Conservation (phyloP, 2,329 filamentous ascomycete species). For the Juglanconis juglandina region DNA sequence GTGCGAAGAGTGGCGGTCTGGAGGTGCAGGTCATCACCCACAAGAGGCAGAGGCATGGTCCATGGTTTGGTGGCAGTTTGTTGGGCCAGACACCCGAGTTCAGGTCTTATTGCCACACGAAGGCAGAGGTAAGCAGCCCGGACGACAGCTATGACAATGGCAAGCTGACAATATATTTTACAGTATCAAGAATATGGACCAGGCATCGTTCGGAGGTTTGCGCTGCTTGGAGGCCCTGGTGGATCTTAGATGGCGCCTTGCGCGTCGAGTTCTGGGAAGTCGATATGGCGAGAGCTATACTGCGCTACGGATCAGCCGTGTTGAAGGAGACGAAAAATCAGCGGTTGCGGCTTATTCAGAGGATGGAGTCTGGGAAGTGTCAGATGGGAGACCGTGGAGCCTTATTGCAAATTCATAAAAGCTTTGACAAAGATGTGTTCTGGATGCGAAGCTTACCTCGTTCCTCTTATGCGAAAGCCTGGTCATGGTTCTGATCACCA, state of each 20-base stretch:
- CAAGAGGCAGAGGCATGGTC: slow-evolving; percentile 94
- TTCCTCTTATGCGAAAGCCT: too few species aligned
- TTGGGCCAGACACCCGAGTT: slow-evolving; percentile 97
- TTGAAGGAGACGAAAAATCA: neutral
- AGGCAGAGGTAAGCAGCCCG: slow-evolving; percentile 57
- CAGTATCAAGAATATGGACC: slow-evolving; percentile 95
- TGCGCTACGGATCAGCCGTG: neutral
- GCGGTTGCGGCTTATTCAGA: neutral
- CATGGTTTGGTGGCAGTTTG: slow-evolving; percentile 97
- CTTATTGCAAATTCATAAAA: neutral
- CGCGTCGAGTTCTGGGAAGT: neutral
- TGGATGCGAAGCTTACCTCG: too few species aligned
- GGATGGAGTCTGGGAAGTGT: neutral
- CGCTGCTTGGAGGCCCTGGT: slow-evolving; percentile 86
- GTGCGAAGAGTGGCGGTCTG: slow-evolving; percentile 86
- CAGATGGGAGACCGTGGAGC: neutral
- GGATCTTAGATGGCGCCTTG: slow-evolving; percentile 53
- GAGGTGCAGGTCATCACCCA: slow-evolving; percentile 97
- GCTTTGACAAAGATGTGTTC: neutral
- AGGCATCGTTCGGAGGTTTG: slow-evolving; percentile 92
- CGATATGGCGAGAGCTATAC: neutral
- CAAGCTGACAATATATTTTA: slow-evolving; percentile 21
- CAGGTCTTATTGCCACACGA: slow-evolving; percentile 96
- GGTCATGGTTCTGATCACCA: too few species aligned
- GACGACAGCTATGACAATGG: neutral